A percentile compares a stretch with the other conserved stretches of the same genome.
Evolutionary conservation across 1,284 basidiomycete species (phyloP).

Genomic region (Pseudozyma tsukubaensis): DNA sequence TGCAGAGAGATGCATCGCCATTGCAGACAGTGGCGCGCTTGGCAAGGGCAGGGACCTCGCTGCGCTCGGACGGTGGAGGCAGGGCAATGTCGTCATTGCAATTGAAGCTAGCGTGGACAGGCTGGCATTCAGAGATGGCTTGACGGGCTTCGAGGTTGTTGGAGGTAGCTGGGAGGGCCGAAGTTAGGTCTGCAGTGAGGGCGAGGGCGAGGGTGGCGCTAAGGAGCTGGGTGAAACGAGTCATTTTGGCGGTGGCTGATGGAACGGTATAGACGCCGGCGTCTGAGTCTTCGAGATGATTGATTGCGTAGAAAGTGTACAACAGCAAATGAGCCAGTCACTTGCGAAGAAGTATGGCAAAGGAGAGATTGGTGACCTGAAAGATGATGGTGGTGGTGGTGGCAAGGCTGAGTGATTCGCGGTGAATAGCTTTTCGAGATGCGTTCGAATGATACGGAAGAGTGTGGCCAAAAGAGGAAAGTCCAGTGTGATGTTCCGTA

Average conservation of each 20-base stretch:
- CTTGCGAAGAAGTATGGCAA: not conserved
- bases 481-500: not conserved
- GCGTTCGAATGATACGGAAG: not conserved
- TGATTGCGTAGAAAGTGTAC: not conserved
- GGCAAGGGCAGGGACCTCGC: slow-evolving; percentile 3
- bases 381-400: slow-evolving; percentile 7
- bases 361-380: slow-evolving; percentile 1
- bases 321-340: slow-evolving; percentile 24
- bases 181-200: slow-evolving; percentile 4
- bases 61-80: slow-evolving; percentile 6
- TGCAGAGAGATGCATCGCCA: slow-evolving; percentile 60
- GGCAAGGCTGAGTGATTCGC: not conserved
- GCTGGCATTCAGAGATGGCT: slow-evolving; percentile 15
- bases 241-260: slow-evolving; percentile 5
- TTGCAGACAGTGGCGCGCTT: slow-evolving; percentile 59
- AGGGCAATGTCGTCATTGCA: not conserved
- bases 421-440: no score
- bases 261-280: slow-evolving; percentile 20
- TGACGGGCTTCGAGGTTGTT: slow-evolving; percentile 3
- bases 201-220: slow-evolving; percentile 15
- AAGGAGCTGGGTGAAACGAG: slow-evolving; percentile 17
- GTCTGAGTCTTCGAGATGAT: slow-evolving; percentile 1
- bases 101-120: slow-evolving; percentile 22
- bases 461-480: slow-evolving; percentile 8
- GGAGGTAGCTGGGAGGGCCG: slow-evolving; percentile 4